Conservation (phyloP, 148 eudicot species). For the Cornus suecica region DNA sequence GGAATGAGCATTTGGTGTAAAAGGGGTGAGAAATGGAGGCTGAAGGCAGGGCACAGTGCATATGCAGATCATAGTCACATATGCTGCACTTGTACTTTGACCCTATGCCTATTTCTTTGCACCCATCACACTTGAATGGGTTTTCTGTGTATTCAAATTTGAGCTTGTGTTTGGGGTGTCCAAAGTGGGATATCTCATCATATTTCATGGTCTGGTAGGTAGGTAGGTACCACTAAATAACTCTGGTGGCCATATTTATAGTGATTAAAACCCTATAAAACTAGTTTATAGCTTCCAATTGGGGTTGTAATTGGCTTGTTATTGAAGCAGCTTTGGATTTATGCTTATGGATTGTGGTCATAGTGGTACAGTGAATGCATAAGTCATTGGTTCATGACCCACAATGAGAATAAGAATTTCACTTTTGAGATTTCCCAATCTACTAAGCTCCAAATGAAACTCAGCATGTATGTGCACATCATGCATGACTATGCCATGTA, state of each 20-base stretch:
- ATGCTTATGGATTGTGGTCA: slow-evolving; percentile 10
- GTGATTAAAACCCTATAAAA: neutral
- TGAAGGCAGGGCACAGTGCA: slow-evolving; percentile 74
- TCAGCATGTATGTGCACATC: neutral
- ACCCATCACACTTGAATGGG: slow-evolving; percentile 91
- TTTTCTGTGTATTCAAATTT: slow-evolving; percentile 55
- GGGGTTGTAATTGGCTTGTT: slow-evolving; percentile 13
- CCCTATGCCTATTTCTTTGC: slow-evolving; percentile 84
- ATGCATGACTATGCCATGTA: neutral
- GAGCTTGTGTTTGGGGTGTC: slow-evolving; percentile 89
- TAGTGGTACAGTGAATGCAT: slow-evolving; percentile 1
- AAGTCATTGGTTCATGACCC: slow-evolving; percentile 22
- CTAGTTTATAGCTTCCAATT: slow-evolving; percentile 3
- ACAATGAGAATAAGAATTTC: slow-evolving; percentile 21
- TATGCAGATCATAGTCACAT: slow-evolving; percentile 80
- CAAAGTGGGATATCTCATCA: slow-evolving; percentile 64
- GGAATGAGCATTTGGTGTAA: slow-evolving; percentile 73
- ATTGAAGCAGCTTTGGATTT: slow-evolving; percentile 25
- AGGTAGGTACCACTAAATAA: neutral
- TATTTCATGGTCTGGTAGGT: slow-evolving; percentile 51
- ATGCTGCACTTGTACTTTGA: slow-evolving; percentile 55
- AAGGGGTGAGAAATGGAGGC: slow-evolving; percentile 68
- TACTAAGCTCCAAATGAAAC: neutral
- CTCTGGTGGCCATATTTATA: neutral
- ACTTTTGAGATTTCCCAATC: slow-evolving; percentile 27